Conservation (phyloP, 352 stramenopile genomes). For the Ophiocytium majus region DNA sequence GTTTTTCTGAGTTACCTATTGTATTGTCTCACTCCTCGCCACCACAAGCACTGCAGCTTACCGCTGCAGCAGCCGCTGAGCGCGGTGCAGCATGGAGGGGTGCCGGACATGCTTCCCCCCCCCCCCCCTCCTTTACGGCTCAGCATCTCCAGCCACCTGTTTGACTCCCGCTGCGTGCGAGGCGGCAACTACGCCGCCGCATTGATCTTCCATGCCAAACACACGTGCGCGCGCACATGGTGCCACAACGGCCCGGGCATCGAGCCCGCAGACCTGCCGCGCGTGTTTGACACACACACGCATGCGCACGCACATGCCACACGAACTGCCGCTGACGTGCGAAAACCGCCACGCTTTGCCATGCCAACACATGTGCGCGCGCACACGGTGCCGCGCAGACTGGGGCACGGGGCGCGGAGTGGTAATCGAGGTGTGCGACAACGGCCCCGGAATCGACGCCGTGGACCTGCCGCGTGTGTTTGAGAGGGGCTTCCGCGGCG, state of each 20-base stretch:
- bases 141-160: too few relatives aligned
- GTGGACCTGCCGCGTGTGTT: constrained; percentile 50
- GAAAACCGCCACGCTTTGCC: not conserved
- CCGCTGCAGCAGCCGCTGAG: too few relatives aligned
- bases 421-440: constrained; percentile 45
- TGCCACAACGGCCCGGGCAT: constrained; percentile 50
- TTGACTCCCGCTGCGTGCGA: too few relatives aligned
- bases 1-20: too few relatives aligned
- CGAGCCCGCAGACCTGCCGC: constrained; percentile 31
- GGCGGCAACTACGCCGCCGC: too few relatives aligned
- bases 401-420: constrained; percentile 28
- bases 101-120: too few relatives aligned
- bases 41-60: too few relatives aligned
- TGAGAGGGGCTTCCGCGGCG: constrained; percentile 31
- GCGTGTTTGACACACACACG: constrained; percentile 5
- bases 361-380: not conserved
- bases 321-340: not conserved
- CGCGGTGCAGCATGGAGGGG: too few relatives aligned
- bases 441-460: constrained; percentile 34
- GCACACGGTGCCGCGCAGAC: not conserved
- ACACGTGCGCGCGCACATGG: too few relatives aligned
- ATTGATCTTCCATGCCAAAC: too few relatives aligned
- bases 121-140: too few relatives aligned
- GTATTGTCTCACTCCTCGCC: too few relatives aligned
- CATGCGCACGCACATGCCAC: not conserved